Base-by-base conservation (phyloP, 768 basidiomycete species). In the Hygrophoropsis aurantiaca region DNA sequence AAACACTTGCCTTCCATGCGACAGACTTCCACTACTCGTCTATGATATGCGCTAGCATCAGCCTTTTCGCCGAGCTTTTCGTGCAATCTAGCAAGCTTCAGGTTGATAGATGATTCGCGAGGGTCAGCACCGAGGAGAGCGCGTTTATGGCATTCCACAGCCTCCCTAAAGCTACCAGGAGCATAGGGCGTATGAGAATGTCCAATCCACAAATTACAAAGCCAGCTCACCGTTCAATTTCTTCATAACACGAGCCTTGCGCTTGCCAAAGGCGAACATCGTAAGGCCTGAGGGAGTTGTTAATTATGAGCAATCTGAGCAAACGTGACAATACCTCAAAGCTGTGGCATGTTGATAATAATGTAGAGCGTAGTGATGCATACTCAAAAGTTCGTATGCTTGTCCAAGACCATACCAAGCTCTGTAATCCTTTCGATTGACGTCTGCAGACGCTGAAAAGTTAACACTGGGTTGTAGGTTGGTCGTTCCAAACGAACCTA, bases 351-450 rank as follows among this genome's bases (percentile, higher is more conserved):
- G 84, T 60, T 97, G 94, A 62, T 94, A 98, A 68, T 98, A 99
- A 66, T 95, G 84, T 23, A 98, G 73, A 5, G 95, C 88, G 70
- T 98, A 98, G 61, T 91, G 85, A 52, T 92, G 92, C 94, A 98
- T 98, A 60, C 88, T 94, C 44, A 98, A 71, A 19, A 99, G 76
- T 59, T 98, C 95, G 62, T 98, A 99, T 11, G 95, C 93, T 64
- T 99, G 97, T 3, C 95, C 97, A 43, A 99, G 83, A 27, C 97
- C 97, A 67, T 94, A 97, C 97, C 97, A 99, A 5, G 94, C 95
- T 48, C 95, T 72, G 60, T 97, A 97, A 68, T 99, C 97, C 62
- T 97, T 97, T 45, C 91, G 80, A 59, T 95, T 95, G 54, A 97
- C 86, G 59, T 98, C 95, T 97, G 50, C 11, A 43, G 49, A 40